These are phyloP conservation scores for Yarrowia bubula DNA, from an alignment of 805 yeast species.

Conservation along the genomic window DNA sequence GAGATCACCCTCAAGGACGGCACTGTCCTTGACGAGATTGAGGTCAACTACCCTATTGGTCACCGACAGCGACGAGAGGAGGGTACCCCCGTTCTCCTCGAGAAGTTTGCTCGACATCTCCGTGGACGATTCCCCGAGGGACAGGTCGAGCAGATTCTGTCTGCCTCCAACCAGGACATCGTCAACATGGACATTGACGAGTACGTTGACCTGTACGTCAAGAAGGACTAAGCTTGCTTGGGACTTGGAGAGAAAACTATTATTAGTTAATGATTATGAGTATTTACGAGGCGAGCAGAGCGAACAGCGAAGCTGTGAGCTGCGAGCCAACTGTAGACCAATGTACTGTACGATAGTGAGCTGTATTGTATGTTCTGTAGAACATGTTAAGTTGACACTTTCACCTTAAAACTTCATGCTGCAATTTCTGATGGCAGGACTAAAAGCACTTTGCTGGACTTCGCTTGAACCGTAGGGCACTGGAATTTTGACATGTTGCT, in stretches of 20 bases:
- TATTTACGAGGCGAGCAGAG: too few relatives aligned
- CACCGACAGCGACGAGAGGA: constrained; percentile 58
- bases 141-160: constrained; percentile 44
- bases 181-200: constrained; percentile 48
- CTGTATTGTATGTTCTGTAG: too few relatives aligned
- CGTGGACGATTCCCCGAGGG: constrained; percentile 45
- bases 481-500: too few relatives aligned
- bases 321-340: too few relatives aligned
- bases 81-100: constrained; percentile 53
- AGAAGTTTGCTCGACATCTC: constrained; percentile 53
- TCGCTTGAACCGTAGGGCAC: too few relatives aligned
- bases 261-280: constrained; percentile 12
- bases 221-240: constrained; percentile 29
- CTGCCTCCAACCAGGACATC: constrained; percentile 37
- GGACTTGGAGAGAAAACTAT: background rate
- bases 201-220: constrained; percentile 47
- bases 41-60: constrained; percentile 57
- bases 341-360: too few relatives aligned
- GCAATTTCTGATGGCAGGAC: too few relatives aligned
- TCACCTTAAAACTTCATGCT: too few relatives aligned
- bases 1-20: constrained; percentile 54
- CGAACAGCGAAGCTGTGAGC: too few relatives aligned
- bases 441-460: too few relatives aligned
- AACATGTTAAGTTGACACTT: too few relatives aligned
- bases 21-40: constrained; percentile 50